These are phyloP conservation scores for Ziziphus jujuba DNA, from an alignment of 306 rosid genomes.

Conservation along the genomic window DNA sequence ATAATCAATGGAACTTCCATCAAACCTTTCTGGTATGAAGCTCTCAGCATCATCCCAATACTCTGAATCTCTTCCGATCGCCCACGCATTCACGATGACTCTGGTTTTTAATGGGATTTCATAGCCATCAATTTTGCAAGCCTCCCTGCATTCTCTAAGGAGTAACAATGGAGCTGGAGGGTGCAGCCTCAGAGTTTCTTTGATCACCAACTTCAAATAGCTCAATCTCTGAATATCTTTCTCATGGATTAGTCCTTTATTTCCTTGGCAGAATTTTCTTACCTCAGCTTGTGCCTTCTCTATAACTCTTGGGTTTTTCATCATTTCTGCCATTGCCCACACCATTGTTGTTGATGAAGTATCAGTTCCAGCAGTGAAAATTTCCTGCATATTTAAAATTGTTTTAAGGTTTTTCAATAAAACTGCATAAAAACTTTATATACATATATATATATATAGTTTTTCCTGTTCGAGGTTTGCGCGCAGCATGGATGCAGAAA, in stretches of 20 bases:
- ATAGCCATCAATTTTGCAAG: slow-evolving; percentile 1
- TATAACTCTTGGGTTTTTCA: slow-evolving; percentile 7
- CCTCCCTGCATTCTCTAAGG: neutral
- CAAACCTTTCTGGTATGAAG: slow-evolving; percentile 6
- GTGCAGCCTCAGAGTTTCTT: slow-evolving; percentile 11
- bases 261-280: neutral
- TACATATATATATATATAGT: too few relatives aligned
- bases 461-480: too few relatives aligned
- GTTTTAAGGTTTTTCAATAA: too few relatives aligned
- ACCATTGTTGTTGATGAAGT: neutral
- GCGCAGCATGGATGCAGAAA: neutral
- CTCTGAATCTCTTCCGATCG: slow-evolving; percentile 1
- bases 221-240: neutral
- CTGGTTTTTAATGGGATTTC: neutral
- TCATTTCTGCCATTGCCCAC: slow-evolving; percentile 13
- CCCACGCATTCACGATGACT: slow-evolving; percentile 3
- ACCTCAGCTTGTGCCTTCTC: slow-evolving; percentile 15
- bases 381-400: slow-evolving; percentile 8
- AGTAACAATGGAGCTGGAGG: slow-evolving; percentile 3
- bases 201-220: slow-evolving; percentile 8
- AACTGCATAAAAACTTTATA: too few relatives aligned
- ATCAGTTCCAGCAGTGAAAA: slow-evolving; percentile 1
- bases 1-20: neutral
- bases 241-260: neutral
- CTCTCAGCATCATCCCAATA: slow-evolving; percentile 6